Conservation (phyloP, 208 protist genomes). For the Trypanosoma caninum region DNA sequence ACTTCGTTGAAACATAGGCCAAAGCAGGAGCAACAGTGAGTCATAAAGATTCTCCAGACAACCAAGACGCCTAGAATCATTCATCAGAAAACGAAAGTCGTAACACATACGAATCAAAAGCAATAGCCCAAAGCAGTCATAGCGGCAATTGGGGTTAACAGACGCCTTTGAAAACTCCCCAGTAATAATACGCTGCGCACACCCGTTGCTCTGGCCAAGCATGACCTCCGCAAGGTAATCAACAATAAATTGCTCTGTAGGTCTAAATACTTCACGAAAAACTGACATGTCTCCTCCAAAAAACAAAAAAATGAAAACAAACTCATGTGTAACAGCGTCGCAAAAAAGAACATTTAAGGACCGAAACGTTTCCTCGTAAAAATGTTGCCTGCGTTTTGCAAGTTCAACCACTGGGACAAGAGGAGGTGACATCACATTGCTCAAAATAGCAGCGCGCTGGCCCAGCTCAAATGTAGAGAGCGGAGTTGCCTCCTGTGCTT, state of each 20-base stretch:
- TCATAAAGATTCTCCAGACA: conserved; percentile 85
- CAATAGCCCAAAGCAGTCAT: conserved; percentile 77
- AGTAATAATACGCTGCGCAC: conserved; percentile 32
- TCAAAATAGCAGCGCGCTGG: conserved; percentile 49
- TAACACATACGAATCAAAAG: conserved; percentile 73
- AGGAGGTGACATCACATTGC: conserved; percentile 41
- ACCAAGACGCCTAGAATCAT: conserved; percentile 48
- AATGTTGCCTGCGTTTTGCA: conserved; percentile 43
- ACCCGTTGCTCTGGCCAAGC: conserved; percentile 35
- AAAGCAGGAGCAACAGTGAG: conserved; percentile 68
- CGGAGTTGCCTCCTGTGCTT: conserved; percentile 17
- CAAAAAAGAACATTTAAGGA: conserved; percentile 64
- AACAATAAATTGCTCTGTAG: conserved; percentile 75
- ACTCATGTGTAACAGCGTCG: conserved; percentile 86
- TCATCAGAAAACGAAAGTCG: conserved; percentile 78
- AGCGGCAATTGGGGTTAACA: conserved; percentile 45
- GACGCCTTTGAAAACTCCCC: conserved; percentile 38
- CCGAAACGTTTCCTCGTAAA: conserved; percentile 84
- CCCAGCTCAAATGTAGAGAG: conserved; percentile 39
- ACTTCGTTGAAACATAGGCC: conserved; percentile 69
- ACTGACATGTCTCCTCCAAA: conserved; percentile 81
- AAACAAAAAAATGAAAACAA: conserved; percentile 84
- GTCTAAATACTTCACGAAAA: conserved; percentile 70
- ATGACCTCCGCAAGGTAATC: conserved; percentile 80
- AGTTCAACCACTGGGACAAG: conserved; percentile 74